Conservation (phyloP, 169 alveolate species). For the Babesia gibsoni region DNA sequence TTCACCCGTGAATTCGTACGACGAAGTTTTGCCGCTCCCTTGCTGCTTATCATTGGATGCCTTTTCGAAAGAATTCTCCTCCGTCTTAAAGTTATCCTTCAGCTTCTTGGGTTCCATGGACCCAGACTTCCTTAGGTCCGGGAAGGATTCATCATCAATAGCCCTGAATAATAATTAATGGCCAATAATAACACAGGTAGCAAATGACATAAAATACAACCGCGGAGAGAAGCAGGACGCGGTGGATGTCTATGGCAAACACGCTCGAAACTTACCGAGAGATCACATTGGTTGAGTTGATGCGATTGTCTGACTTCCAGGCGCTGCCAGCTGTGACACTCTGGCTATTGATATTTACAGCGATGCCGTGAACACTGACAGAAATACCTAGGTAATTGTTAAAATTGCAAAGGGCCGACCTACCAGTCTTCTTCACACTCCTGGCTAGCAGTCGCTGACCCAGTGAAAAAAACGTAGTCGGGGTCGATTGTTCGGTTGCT, state of each 20-base stretch:
- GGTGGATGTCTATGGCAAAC: too few species aligned
- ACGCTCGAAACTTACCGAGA: background rate
- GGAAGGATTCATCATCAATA: conserved; percentile 52
- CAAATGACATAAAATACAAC: too few species aligned
- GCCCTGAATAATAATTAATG: background rate
- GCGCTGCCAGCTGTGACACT: conserved; percentile 54
- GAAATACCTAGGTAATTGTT: conserved; percentile 26
- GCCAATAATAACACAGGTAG: too few species aligned
- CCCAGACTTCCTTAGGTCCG: conserved; percentile 43
- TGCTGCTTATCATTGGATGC: background rate
- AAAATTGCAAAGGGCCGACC: background rate
- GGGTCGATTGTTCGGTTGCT: background rate
- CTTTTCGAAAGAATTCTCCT: background rate
- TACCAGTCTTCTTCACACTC: conserved; percentile 41
- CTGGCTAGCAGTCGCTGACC: conserved; percentile 48
- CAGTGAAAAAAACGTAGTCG: conserved; percentile 35
- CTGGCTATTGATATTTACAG: conserved; percentile 53
- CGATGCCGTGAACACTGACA: conserved; percentile 62
- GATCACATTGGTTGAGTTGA: background rate
- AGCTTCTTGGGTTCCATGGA: background rate
- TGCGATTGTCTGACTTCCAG: conserved; percentile 51
- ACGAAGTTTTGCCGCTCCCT: background rate
- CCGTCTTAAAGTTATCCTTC: background rate
- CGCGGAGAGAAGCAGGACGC: too few species aligned
- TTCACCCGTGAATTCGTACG: conserved; percentile 44